Conservation (phyloP, 78 protist species). For the Tieghemostelium lacteum region DNA sequence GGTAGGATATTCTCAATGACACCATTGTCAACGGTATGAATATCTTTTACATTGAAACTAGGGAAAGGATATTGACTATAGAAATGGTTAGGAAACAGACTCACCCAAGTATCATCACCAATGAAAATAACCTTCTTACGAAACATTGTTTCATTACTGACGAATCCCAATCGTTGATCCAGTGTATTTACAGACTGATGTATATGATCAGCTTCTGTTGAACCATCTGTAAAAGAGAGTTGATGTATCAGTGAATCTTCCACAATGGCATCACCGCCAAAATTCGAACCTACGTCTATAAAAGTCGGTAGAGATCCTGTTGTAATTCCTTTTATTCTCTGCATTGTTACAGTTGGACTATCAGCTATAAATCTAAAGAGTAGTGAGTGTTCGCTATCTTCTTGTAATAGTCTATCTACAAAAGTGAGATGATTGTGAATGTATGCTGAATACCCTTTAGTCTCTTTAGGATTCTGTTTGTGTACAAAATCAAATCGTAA, state of each 20-base stretch:
- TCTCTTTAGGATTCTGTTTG: background rate
- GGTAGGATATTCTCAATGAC: conserved; percentile 66
- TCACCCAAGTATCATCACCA: conserved; percentile 98
- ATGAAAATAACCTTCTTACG: conserved; percentile 55
- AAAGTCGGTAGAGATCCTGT: conserved; percentile 97
- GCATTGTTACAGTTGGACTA: conserved; percentile 97
- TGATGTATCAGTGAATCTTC: conserved; percentile 94
- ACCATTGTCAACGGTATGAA: conserved; percentile 96
- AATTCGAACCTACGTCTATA: conserved; percentile 88
- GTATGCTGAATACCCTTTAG: background rate
- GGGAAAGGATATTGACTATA: conserved; percentile 82
- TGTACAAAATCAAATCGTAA: conserved; percentile 63
- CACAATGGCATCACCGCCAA: conserved; percentile 82
- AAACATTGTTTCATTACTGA: background rate
- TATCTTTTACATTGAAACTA: conserved; percentile 94
- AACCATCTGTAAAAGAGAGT: conserved; percentile 19
- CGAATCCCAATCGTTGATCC: too few species aligned
- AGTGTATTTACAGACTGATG: background rate
- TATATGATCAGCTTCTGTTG: background rate
- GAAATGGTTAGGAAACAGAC: conserved; percentile 85
- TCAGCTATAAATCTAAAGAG: conserved; percentile 89
- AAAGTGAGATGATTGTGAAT: conserved; percentile 28
- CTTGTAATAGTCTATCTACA: background rate
- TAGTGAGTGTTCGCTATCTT: background rate
- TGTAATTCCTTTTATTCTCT: conserved; percentile 90